Evolutionary conservation across 257 asterid species (phyloP).

Genomic region (Lithospermum erythrorhizon): DNA sequence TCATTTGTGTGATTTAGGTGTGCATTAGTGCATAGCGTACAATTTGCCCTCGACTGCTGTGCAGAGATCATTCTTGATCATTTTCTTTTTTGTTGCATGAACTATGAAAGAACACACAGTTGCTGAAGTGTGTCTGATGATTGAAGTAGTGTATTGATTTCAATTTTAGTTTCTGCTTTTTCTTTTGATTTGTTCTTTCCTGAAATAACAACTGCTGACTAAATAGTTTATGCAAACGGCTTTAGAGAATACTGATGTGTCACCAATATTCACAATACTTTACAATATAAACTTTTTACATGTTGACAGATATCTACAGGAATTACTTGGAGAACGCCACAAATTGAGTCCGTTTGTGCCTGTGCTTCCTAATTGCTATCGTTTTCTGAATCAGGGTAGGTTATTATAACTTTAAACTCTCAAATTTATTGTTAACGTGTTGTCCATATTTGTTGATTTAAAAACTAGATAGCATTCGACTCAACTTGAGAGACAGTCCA

Average conservation of each 20-base stretch:
- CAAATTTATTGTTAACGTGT: not conserved
- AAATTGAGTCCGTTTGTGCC: constrained; percentile 66
- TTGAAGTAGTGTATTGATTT: too few species aligned
- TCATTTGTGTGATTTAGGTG: too few species aligned
- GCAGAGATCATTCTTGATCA: too few species aligned
- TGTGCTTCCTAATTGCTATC: constrained; percentile 59
- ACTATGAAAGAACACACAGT: too few species aligned
- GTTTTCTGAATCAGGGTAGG: constrained; percentile 89
- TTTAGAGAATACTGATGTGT: not conserved
- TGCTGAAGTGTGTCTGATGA: too few species aligned
- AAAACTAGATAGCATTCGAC: not conserved
- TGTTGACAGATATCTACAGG: constrained; percentile 32
- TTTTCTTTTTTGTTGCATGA: too few species aligned
- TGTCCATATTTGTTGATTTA: not conserved
- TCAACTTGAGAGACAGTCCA: too few species aligned
- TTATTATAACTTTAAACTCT: not conserved
- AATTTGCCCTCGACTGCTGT: too few species aligned
- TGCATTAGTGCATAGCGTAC: too few species aligned
- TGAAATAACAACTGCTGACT: too few species aligned
- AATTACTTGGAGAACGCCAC: constrained; percentile 62
- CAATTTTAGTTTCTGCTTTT: too few species aligned
- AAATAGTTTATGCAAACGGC: not conserved
- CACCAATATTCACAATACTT: not conserved
- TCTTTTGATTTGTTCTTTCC: too few species aligned
- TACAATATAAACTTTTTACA: constrained; percentile 5